Evolutionary conservation across 2,329 filamentous ascomycete genomes (phyloP).

Genomic region (Aspergillus aculeatus): DNA sequence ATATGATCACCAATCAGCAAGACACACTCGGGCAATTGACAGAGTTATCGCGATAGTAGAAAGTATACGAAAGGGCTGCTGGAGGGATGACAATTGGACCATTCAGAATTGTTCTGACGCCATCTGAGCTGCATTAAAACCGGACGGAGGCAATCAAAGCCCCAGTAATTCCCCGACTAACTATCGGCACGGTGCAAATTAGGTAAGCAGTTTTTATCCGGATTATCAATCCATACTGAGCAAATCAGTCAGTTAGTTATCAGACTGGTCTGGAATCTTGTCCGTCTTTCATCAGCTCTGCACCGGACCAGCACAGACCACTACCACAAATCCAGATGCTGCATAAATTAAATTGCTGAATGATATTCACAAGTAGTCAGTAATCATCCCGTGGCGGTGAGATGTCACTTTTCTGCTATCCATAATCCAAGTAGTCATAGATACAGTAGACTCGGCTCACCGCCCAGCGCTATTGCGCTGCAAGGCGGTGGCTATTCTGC

Average conservation of each 20-base stretch:
- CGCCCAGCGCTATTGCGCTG: not conserved
- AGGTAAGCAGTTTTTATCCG: not conserved
- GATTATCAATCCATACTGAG: not conserved
- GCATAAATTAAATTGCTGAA: no score
- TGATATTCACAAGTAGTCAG: no score
- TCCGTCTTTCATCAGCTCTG: not conserved
- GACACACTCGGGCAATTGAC: no score
- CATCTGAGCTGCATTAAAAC: not conserved
- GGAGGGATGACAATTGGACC: not conserved
- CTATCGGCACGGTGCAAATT: not conserved
- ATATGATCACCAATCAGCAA: no score
- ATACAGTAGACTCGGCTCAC: not conserved
- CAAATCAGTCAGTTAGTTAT: no score
- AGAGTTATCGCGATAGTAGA: no score
- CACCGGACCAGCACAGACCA: not conserved
- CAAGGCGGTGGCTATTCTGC: conserved; percentile 2
- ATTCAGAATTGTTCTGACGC: not conserved
- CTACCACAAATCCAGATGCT: no score
- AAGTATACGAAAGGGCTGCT: no score
- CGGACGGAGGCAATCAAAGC: no score
- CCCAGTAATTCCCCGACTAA: not conserved
- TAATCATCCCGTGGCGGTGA: no score
- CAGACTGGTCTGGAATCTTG: not conserved
- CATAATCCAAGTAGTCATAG: no score
- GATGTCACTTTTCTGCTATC: no score